Percentiles rank a stretch among this genome's conserved stretches.
phyloP scores from a whole-genome alignment of 2,329 filamentous ascomycete species.

The Exophiala mesophila region DNA sequence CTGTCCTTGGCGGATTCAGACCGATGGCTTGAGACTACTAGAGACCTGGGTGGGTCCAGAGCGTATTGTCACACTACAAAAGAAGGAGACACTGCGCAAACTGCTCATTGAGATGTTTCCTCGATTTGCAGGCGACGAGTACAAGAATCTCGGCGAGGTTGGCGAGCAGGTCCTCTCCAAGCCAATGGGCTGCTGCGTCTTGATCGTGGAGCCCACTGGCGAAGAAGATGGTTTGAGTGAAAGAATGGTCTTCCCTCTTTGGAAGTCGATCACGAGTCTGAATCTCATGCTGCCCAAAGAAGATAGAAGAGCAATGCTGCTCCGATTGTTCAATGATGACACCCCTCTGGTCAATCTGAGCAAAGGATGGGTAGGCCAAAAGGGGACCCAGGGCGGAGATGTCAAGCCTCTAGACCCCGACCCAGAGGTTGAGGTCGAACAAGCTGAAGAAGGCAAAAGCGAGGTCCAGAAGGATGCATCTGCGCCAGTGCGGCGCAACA shows the following conservation, averaged over 20 bases:
- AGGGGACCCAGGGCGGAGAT: conserved; percentile 3
- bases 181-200: conserved; percentile 84
- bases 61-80: conserved; percentile 68
- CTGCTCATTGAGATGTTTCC: conserved; percentile 97
- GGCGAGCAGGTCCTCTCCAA: conserved; percentile 75
- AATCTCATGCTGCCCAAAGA: conserved; percentile 99
- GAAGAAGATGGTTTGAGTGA: conserved; percentile 61
- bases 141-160: conserved; percentile 77
- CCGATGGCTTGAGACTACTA: conserved; percentile 84
- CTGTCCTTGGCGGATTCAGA: conserved; percentile 92
- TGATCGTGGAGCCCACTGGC: conserved; percentile 73
- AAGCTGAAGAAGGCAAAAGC: conserved; percentile 3
- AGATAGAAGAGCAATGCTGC: conserved; percentile 84
- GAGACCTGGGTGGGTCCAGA: conserved; percentile 81
- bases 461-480: not conserved
- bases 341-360: conserved; percentile 69
- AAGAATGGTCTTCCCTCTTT: conserved; percentile 82
- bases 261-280: conserved; percentile 85
- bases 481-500: conserved; percentile 10
- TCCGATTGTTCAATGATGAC: conserved; percentile 85
- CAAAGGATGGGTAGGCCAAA: conserved; percentile 15
- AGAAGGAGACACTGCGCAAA: conserved; percentile 72
- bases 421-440: not conserved
- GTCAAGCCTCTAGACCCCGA: not conserved
- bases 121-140: conserved; percentile 69